A percentile compares a stretch with the other conserved stretches of the same genome.
phyloP scores from a whole-genome alignment of 352 stramenopile species.

The Phytophthora boehmeriae region DNA sequence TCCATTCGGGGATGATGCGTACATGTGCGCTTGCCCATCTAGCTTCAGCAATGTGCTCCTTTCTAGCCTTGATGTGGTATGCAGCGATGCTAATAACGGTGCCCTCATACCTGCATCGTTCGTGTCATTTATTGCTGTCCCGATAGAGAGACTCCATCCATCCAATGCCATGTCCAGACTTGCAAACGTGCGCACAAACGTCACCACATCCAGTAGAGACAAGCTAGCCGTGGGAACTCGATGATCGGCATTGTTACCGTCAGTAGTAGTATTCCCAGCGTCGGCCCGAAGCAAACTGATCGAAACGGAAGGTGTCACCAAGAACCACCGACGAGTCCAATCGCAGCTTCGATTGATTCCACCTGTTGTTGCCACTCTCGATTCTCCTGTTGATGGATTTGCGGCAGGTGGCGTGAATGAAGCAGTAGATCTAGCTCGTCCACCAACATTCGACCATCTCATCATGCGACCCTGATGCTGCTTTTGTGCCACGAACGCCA shows the following conservation, averaged over 20 bases:
- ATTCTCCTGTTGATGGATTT: not conserved
- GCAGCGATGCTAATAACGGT: not conserved
- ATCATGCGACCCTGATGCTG: not conserved
- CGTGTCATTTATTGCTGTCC: not conserved
- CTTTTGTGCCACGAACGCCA: conserved; percentile 1
- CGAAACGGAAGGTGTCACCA: conserved; percentile 8
- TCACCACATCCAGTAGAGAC: conserved; percentile 2
- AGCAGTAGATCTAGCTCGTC: not conserved
- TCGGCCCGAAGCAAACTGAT: not conserved
- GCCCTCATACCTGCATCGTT: not conserved
- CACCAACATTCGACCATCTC: not conserved
- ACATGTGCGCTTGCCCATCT: conserved; percentile 1
- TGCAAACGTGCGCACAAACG: not conserved
- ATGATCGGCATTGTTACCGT: not conserved
- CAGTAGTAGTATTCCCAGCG: not conserved
- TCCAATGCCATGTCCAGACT: conserved; percentile 4
- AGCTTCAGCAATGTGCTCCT: not conserved
- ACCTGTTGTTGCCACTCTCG: not conserved
- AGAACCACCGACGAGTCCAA: conserved; percentile 9
- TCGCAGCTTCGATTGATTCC: not conserved
- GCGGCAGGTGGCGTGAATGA: not conserved
- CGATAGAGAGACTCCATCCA: not conserved
- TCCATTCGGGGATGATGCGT: conserved; percentile 3
- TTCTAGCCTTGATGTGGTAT: not conserved
- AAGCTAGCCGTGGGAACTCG: not conserved